Evolutionary conservation across 164 flowering plant species (phyloP), one percentile per base, ranked within the genome.

Genomic region (Vitis amurensis): DNA sequence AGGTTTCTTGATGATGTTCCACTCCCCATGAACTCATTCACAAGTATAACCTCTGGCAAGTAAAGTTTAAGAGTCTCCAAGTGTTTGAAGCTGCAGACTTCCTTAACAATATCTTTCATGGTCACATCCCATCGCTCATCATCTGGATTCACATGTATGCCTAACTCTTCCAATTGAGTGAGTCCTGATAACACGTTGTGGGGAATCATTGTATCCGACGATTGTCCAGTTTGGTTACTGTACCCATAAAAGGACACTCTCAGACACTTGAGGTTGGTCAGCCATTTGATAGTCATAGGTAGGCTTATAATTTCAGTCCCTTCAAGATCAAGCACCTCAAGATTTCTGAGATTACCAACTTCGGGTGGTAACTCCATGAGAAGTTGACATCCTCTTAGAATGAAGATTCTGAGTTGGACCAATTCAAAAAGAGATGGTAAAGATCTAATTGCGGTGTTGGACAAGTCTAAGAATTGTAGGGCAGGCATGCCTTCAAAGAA

Each of bases 321-420:
- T n/a, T 66, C 70, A 49, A 77, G 74, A 66, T 77, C 80, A 53
- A 77, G 74, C 17, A 72, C 50, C 64, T 73, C 64, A 37, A 77
- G 80, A 44, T 48, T 12, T 50, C 50, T 62, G 23, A 73, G 64
- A 9, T 5, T 11, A 29, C 74, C 76, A 57, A 77, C 37, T 60
- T 69, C 57, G 1, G 65, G 59, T 31, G 44, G 44, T 3, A 31
- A 7, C 7, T 31, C 44, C 44, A 31, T 31, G 44, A 31, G 44
- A 31, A 31, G 44, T 7, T 7, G 44, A 31, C 44, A 31, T 31
- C 44, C 44, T 31, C 44, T 31, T 31, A 31, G 6, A 31, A 31
- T 1, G 44, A 31, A 31, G 6, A 31, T 31, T 7, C 44, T 31
- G 44, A 31, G 44, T 7, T 31, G 44, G 0, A 31, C 44, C 44